Evolutionary conservation across 106 monocot species (phyloP), one percentile per base, ranked within the genome.

Genomic region (Phalaenopsis equestris): DNA sequence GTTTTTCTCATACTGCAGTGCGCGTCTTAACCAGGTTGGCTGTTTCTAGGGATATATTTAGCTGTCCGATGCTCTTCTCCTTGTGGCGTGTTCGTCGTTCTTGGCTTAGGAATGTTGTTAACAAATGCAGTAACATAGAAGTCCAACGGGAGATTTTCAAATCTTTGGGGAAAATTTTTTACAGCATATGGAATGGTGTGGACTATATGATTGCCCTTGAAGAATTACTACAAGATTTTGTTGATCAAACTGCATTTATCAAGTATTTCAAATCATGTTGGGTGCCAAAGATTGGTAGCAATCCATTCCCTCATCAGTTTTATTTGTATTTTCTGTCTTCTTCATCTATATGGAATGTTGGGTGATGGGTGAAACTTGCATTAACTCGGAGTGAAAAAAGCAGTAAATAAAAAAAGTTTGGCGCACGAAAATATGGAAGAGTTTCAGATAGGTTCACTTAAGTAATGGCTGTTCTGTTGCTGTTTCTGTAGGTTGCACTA

Each of bases 201-300:
- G 82, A 91, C 81, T 78, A 83, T 3, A 77, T 84, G 55, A 83
- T 56, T 76, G 47, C 36, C 72, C 70, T 92, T 56, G 86, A 80
- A 55, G 84, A 86, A 73, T 78, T 95, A 74, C 67, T 93, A 55
- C 88, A 90, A 73, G 99, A 99, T 87, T 99, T 99, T 81, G 86
- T 93, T 64, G 94, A 95, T 67, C 99, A 99, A 78, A 91, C 88
- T 41, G 64, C 86, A 30, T 99, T 99, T 82, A 67, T 95, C 56
- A 85, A 93, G 78, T 99, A 91, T 84, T 94, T 99, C 83, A 95
- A 91, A 85, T 79, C 89, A 11, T 86, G 83, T 68, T 99, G 98
- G 98, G 82, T 94, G 61, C 98, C 98, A 64, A 99, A 99, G 85
- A 75, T 99, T 74, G 98, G 98, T 99, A 91, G 73, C 81, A 70